Evolutionary conservation across 352 stramenopile species (phyloP), one percentile per base, ranked within the genome.

Genomic region (Phytophthora palmivora): DNA sequence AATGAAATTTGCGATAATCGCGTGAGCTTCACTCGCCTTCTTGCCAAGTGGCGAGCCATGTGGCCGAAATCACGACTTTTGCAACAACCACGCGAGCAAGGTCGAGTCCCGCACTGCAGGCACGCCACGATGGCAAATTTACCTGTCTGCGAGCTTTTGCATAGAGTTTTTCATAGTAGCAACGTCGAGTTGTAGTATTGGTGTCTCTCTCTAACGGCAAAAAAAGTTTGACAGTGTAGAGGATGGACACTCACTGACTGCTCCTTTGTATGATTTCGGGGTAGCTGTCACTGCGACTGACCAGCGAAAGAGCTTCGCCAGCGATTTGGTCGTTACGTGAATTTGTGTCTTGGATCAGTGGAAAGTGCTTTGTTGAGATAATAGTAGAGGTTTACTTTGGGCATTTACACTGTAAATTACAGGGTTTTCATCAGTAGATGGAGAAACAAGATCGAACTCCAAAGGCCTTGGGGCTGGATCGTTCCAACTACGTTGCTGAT

Each of bases 1-100:
- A 41, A 39, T 38, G 45, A 65, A 73, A 58, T 6, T 34, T 65
- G 36, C 58, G 47, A 72, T 68, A 68, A 66, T 72, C 58, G 58
- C 58, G 63, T 72, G 50, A 36, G 36, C 49, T 52, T 38, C 37
- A n/a, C 16, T 11, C 33, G 42, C 14, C 28, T 65, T 54, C 33
- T 61, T 70, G 41, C 48, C 65, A 70, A 70, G 59, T 73, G 65
- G 55, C 26, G 14, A 49, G 26, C 19, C 36, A 47, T 49, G 43
- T 52, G 53, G 18, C 10, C 38, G 34, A 28, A n/a, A n/a, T n/a
- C n/a, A n/a, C n/a, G n/a, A n/a, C n/a, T n/a, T n/a, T n/a, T n/a
- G n/a, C 15, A 37, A 62, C 63, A 36, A 71, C 36, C 45, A 47
- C 22, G 58, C 49, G 49, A 56, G 43, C 33, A 55, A 19, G 33